Percentiles rank a stretch among this genome's conserved stretches.
Conservation (phyloP, 495 filamentous ascomycete genomes). For the Tuber melanosporum region DNA sequence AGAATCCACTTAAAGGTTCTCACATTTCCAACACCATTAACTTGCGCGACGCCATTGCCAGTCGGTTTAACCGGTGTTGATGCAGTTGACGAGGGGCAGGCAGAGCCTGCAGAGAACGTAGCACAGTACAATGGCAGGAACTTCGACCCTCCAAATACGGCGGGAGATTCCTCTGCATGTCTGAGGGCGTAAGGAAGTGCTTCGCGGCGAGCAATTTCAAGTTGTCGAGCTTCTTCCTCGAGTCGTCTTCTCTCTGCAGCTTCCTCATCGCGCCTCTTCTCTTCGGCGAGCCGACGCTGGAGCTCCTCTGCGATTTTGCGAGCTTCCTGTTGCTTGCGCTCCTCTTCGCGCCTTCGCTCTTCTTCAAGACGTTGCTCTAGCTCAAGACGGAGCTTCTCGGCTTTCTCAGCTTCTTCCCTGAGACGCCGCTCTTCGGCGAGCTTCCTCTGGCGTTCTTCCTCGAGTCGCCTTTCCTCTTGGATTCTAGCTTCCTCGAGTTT, state of each 20-base stretch:
- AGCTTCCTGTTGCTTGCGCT: slow-evolving; percentile 26
- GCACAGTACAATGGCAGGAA: slow-evolving; percentile 37
- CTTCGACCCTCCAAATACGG: slow-evolving; percentile 8
- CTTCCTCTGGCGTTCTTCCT: slow-evolving; percentile 27
- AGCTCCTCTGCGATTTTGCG: slow-evolving; percentile 31
- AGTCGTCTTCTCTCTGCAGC: slow-evolving; percentile 12
- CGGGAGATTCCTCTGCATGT: slow-evolving; percentile 17
- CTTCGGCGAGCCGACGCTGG: slow-evolving; percentile 33
- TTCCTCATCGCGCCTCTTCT: slow-evolving; percentile 26
- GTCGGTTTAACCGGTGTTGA: slow-evolving; percentile 17
- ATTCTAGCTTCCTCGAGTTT: slow-evolving; percentile 12
- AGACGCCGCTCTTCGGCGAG: slow-evolving; percentile 37
- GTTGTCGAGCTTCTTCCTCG: slow-evolving; percentile 23
- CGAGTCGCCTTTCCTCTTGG: slow-evolving; percentile 15
- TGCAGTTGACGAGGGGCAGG: slow-evolving; percentile 4
- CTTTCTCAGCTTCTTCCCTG: slow-evolving; percentile 31
- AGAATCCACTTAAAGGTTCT: slow-evolving; percentile 33
- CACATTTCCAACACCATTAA: slow-evolving; percentile 20
- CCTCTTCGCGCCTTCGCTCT: slow-evolving; percentile 37
- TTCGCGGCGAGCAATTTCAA: slow-evolving; percentile 27
- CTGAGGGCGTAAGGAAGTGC: slow-evolving; percentile 38
- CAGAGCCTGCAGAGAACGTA: slow-evolving; percentile 16
- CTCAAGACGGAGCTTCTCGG: slow-evolving; percentile 33
- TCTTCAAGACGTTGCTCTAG: slow-evolving; percentile 34
- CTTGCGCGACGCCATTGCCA: slow-evolving; percentile 12